Evolutionary conservation across 2,329 filamentous ascomycete species (phyloP).

Genomic region (Microsporum canis): DNA sequence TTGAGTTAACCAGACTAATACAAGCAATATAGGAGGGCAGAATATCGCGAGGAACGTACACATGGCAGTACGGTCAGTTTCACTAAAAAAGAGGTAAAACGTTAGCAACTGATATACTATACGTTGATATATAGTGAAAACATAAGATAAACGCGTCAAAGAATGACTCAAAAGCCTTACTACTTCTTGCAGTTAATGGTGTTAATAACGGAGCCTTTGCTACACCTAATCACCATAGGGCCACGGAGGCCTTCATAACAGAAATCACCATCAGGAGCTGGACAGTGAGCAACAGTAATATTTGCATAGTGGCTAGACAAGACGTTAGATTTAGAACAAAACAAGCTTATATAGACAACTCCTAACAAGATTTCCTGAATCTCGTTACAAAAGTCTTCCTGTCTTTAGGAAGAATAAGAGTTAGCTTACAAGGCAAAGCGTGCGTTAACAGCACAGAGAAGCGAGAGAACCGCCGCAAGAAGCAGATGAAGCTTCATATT

Average conservation of each 20-base stretch:
- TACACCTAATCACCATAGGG: not conserved
- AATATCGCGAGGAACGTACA: not conserved
- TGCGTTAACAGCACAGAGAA: not conserved
- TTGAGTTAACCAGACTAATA: not conserved
- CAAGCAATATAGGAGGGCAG: not conserved
- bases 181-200: slow-evolving; percentile 1
- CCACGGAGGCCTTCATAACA: not conserved
- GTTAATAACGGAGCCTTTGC: not conserved
- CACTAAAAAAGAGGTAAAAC: not conserved
- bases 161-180: not conserved
- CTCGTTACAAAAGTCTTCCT: not conserved
- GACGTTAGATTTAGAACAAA: not conserved
- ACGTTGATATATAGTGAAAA: not conserved
- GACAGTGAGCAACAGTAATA: not conserved
- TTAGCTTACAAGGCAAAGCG: not conserved
- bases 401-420: not conserved
- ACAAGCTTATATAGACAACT: not conserved
- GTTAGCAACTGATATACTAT: not conserved
- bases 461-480: not conserved
- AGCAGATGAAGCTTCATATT: not conserved
- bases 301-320: not conserved
- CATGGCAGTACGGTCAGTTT: not conserved
- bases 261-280: not conserved
- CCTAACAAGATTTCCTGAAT: not conserved
- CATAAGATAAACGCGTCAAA: not conserved